Evolutionary conservation across 192 early-diverging fungal genomes (phyloP).

Genomic region (Coemansia sp.): DNA sequence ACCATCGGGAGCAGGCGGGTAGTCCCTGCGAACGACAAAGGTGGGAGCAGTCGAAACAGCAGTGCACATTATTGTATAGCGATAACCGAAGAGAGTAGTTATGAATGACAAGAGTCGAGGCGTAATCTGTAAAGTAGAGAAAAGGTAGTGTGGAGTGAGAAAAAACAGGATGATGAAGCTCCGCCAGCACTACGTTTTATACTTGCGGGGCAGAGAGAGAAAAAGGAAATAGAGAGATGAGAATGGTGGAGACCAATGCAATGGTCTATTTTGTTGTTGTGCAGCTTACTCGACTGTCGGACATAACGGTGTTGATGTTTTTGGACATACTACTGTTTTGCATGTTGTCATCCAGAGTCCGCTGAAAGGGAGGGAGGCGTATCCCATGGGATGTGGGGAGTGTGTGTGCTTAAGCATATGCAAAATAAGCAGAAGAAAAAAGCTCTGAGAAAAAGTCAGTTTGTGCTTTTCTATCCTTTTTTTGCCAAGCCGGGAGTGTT

Average conservation of each 20-base stretch:
- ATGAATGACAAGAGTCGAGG: background rate
- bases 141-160: slow-evolving; percentile 5
- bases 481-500: slow-evolving; percentile 7
- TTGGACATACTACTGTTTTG: slow-evolving; percentile 13
- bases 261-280: slow-evolving; percentile 12
- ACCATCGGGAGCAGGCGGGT: slow-evolving; percentile 7
- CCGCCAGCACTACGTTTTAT: slow-evolving; percentile 10
- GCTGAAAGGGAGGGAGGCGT: slow-evolving; percentile 13
- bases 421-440: background rate
- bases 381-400: slow-evolving; percentile 9
- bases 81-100: background rate
- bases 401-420: background rate
- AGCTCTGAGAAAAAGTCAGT: background rate
- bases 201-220: slow-evolving; percentile 1
- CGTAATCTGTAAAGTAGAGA: slow-evolving; percentile 1
- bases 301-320: slow-evolving; percentile 4
- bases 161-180: slow-evolving; percentile 1
- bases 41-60: background rate
- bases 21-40: slow-evolving; percentile 28
- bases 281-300: slow-evolving; percentile 3
- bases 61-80: slow-evolving; percentile 22
- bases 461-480: background rate
- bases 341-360: slow-evolving; percentile 1
- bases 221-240: slow-evolving; percentile 11
- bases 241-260: slow-evolving; percentile 14